phyloP scores from a whole-genome alignment of 2,329 filamentous ascomycete genomes.

The Escovopsis weberi region DNA sequence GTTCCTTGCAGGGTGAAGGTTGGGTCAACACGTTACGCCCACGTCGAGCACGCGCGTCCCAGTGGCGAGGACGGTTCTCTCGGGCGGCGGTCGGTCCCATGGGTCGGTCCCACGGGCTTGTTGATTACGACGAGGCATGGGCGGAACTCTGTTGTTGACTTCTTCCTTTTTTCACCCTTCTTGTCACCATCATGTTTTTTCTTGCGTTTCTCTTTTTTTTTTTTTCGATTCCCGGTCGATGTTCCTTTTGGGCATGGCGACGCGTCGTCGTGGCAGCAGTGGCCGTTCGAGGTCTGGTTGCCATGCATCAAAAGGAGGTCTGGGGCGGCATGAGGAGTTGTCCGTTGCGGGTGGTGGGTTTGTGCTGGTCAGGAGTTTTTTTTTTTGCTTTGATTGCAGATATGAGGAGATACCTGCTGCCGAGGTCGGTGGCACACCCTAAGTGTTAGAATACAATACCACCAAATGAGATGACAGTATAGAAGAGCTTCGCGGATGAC shows the following conservation, averaged over 20 bases:
- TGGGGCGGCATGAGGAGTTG: background rate
- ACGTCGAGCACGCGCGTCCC: conserved; percentile 1
- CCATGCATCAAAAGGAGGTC: conserved; percentile 1
- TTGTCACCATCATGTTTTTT: no score
- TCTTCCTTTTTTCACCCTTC: no score
- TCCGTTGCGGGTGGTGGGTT: background rate
- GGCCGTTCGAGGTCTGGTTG: background rate
- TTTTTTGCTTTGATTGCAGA: no score
- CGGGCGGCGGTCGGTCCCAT: background rate
- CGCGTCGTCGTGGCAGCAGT: background rate
- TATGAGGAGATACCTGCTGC: background rate
- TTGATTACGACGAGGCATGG: no score
- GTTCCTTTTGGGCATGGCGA: background rate
- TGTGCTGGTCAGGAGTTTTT: background rate
- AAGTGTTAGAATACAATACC: background rate
- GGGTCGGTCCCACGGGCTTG: background rate
- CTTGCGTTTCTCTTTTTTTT: background rate
- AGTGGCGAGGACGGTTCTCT: conserved; percentile 1
- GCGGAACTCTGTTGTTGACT: no score
- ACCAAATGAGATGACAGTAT: background rate
- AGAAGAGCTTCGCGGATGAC: background rate
- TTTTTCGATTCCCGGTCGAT: no score
- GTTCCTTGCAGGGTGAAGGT: conserved; percentile 2
- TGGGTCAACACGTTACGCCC: background rate
- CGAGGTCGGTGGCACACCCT: background rate